phyloP scores from a whole-genome alignment of 1,139 yeast species.

The Candida glucosophila region DNA sequence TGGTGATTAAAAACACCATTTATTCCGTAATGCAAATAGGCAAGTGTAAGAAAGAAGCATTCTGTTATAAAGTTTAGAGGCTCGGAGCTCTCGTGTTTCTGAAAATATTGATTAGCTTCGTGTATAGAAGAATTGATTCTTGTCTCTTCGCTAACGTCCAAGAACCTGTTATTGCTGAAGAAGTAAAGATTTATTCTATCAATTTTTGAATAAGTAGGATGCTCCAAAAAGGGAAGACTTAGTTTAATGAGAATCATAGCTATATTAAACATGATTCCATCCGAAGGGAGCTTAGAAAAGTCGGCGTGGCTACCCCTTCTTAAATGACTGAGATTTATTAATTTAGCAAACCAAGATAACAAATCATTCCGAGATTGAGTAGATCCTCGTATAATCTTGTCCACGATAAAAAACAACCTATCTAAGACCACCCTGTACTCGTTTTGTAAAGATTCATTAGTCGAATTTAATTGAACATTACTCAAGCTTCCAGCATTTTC shows the following conservation, averaged over 20 bases:
- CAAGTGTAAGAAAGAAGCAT: slow-evolving; percentile 70
- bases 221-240: slow-evolving; percentile 77
- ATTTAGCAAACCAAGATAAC: slow-evolving; percentile 58
- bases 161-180: slow-evolving; percentile 45
- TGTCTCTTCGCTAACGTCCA: slow-evolving; percentile 74
- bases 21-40: slow-evolving; percentile 81
- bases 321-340: slow-evolving; percentile 74
- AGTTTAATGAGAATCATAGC: slow-evolving; percentile 59
- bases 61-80: slow-evolving; percentile 70
- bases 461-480: slow-evolving; percentile 34
- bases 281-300: slow-evolving; percentile 56
- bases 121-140: slow-evolving; percentile 68
- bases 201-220: slow-evolving; percentile 49
- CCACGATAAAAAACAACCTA: slow-evolving; percentile 58
- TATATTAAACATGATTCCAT: slow-evolving; percentile 77
- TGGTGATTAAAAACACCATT: slow-evolving; percentile 66
- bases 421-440: slow-evolving; percentile 52
- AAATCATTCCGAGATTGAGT: slow-evolving; percentile 52
- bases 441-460: slow-evolving; percentile 48
- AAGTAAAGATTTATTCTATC: slow-evolving; percentile 65
- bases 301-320: slow-evolving; percentile 85
- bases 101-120: slow-evolving; percentile 55
- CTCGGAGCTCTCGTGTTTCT: slow-evolving; percentile 17
- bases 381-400: slow-evolving; percentile 74
- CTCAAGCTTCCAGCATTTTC: slow-evolving; percentile 30